Evolutionary conservation across 352 stramenopile genomes (phyloP).

Genomic region (Thalassiosira delicatula): DNA sequence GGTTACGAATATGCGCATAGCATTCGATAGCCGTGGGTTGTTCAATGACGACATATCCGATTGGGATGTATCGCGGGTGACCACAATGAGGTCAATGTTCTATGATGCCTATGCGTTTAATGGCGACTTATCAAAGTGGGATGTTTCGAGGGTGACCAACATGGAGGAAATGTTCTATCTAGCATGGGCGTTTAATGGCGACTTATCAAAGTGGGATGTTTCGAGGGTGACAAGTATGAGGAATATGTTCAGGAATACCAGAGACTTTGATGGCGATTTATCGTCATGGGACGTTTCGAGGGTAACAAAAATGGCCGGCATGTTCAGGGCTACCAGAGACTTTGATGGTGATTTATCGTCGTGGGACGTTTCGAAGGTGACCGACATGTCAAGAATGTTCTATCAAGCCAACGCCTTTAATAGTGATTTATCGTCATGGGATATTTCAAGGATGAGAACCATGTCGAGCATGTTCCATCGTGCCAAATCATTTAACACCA

Average conservation of each 20-base stretch:
- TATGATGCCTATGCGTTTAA: constrained; percentile 33
- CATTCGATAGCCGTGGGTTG: constrained; percentile 4
- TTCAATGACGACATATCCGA: constrained; percentile 49
- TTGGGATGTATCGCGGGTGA: constrained; percentile 33
- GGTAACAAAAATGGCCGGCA: constrained; percentile 10
- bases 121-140: constrained; percentile 30
- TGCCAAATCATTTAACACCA: background rate
- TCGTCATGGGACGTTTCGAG: constrained; percentile 27
- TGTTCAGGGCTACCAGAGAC: constrained; percentile 10
- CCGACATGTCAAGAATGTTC: constrained; percentile 11
- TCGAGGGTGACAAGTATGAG: constrained; percentile 17
- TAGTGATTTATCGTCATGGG: constrained; percentile 22
- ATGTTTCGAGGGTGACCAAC: constrained; percentile 20
- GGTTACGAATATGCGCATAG: constrained; percentile 5
- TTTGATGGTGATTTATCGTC: constrained; percentile 16
- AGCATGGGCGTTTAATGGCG: constrained; percentile 28
- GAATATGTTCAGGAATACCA: constrained; percentile 4
- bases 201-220: constrained; percentile 32
- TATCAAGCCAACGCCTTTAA: constrained; percentile 22
- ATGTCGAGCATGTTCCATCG: constrained; percentile 18
- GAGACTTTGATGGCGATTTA: constrained; percentile 30
- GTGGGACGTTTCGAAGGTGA: constrained; percentile 38
- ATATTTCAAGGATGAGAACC: constrained; percentile 16
- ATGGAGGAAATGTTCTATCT: constrained; percentile 50
- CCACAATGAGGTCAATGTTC: constrained; percentile 39